A percentile compares a stretch with the other conserved stretches of the same genome.
Evolutionary conservation across 2,329 filamentous ascomycete species (phyloP).

Genomic region (Paradendryphiella salina): DNA sequence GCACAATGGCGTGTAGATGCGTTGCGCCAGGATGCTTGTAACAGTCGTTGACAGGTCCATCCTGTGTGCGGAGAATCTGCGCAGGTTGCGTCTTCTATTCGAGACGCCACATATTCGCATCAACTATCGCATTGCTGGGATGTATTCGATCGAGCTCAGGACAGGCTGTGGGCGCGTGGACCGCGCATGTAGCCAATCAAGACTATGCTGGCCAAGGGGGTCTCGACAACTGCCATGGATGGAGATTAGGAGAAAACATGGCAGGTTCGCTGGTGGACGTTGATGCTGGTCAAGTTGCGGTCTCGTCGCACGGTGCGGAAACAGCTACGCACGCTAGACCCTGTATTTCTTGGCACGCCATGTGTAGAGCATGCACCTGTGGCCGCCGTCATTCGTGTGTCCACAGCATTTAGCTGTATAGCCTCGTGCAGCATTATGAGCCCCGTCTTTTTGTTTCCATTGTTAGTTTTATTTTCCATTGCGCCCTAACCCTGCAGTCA

Average conservation of each 20-base stretch:
- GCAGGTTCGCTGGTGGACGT: background rate
- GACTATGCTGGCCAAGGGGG: background rate
- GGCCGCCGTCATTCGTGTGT: constrained; percentile 26
- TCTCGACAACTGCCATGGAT: background rate
- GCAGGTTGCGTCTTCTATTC: background rate
- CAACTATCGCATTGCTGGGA: background rate
- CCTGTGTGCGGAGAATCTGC: background rate
- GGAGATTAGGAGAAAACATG: background rate
- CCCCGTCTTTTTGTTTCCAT: constrained; percentile 13
- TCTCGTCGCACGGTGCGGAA: constrained; percentile 13
- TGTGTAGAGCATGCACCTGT: constrained; percentile 28
- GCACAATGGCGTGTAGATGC: background rate
- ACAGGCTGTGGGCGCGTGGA: background rate
- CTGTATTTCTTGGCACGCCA: constrained; percentile 22
- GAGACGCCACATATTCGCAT: background rate
- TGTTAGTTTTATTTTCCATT: constrained; percentile 2
- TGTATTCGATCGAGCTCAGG: background rate
- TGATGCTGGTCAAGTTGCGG: background rate
- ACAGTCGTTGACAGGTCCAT: background rate
- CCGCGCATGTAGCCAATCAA: background rate
- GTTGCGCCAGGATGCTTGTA: background rate
- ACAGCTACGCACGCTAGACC: constrained; percentile 17
- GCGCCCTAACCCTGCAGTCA: constrained; percentile 24
- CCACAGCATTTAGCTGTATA: constrained; percentile 26
- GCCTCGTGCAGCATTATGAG: constrained; percentile 27